Base-by-base conservation (phyloP, 768 basidiomycete genomes). In the Boletus sp. region DNA sequence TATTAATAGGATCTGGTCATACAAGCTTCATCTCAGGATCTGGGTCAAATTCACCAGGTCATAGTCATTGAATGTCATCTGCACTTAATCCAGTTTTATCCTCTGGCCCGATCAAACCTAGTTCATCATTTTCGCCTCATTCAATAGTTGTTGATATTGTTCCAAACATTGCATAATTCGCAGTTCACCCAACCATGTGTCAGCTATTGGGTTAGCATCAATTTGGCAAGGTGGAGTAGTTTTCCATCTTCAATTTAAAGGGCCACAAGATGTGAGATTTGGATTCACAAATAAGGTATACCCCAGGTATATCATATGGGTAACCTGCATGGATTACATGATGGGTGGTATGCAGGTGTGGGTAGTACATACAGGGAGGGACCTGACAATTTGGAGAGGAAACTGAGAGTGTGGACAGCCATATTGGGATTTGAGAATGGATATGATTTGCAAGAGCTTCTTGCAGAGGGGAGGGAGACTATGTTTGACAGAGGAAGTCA, bases 191-290 rank as follows among this genome's bases (percentile, higher is more conserved):
- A 55, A 99, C 97, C 59, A 97, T 96, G 49, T 20, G 97, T 98
- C 30, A 97, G 88, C 97, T 97, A 99, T 78, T 99, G 97, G 0
- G 97, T 98, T 0, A 97, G 97, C 94, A 98, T 99, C 57, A 98
- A 80, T 75, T 98, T 98, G 42, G 97, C 97, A 24, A 98, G 84
- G 71, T 98, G 95, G 11, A 99, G 80, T 4, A 99, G 83, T 73
- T 98, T 99, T 77, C 98, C 97, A 75, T 99, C 97, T 75, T 99
- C 97, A 15, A 90, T 93, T 92, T 95, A 51, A 14, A 47, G 28
- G 32, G 28, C 18, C 28, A 58, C 29, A n/a, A 50, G 42, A 11
- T 30, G 45, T 55, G 8, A 56, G 47, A 46, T 10, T 33, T 8
- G 17, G 9, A 47, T 35, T n/a, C n/a, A n/a, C 0, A 29, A 15